These are phyloP conservation scores for Cenchrus purpureus DNA, from an alignment of 176 grass and related monocot genomes.

Conservation along the genomic window DNA sequence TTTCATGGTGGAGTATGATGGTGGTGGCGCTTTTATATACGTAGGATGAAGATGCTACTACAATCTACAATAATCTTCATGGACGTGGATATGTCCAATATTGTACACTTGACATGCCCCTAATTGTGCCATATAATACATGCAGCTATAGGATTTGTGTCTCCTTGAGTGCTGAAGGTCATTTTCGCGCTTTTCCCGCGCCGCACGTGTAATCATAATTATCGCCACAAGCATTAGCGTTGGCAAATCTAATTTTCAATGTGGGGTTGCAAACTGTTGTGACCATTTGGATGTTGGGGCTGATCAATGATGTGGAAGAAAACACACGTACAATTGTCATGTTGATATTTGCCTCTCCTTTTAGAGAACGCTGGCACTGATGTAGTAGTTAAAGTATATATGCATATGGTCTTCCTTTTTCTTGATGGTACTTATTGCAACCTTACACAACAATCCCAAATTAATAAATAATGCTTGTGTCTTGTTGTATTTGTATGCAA, in stretches of 20 bases:
- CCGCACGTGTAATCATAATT: slow-evolving; percentile 52
- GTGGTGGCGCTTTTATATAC: not conserved
- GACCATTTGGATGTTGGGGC: not conserved
- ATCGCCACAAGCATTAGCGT: slow-evolving; percentile 25
- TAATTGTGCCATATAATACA: slow-evolving; percentile 14
- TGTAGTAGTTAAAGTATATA: not conserved
- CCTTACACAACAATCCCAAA: not conserved
- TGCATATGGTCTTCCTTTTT: not conserved
- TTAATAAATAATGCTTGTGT: not conserved
- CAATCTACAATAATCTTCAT: not conserved
- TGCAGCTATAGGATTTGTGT: slow-evolving; percentile 1
- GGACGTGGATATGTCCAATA: not conserved
- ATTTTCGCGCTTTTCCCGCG: slow-evolving; percentile 16
- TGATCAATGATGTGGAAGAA: not conserved
- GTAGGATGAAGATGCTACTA: not conserved
- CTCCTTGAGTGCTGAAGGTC: slow-evolving; percentile 36
- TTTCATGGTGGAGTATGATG: not conserved
- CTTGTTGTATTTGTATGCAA: not conserved
- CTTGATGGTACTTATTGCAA: not conserved
- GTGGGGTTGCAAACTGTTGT: not conserved
- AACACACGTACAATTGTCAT: not conserved
- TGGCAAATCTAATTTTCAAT: slow-evolving; percentile 25
- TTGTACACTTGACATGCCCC: not conserved
- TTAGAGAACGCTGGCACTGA: not conserved
- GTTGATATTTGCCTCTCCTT: not conserved